Base-by-base conservation (phyloP, 2,329 filamentous ascomycete species). In the Aspergillus fumigatus region DNA sequence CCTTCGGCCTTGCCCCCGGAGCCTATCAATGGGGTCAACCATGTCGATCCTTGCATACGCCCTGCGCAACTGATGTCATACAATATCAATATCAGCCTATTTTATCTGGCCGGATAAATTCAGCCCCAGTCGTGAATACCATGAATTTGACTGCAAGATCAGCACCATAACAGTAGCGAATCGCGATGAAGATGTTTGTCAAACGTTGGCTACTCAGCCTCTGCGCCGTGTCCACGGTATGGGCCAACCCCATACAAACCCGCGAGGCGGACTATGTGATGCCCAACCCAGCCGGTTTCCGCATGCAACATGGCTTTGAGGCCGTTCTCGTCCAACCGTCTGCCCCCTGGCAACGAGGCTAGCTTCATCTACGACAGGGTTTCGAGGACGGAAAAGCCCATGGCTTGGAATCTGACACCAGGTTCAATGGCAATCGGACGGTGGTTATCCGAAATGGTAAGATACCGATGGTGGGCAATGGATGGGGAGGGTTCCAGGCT, bases 401-500 rank as follows among this genome's bases (percentile, higher is more conserved):
- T 52, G 72, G 68, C 3, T 68, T 72, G 67, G 63, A 48, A 19
- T 73, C 67, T 48, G 69, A 73, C 52, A 71, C 64, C 6, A 62
- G 61, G 0, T 67, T 66, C 38, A 73, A 68, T 48, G 73, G 71
- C 25, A 70, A 67, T 19, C 60, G 62, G 19, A 61, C 64, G 10
- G 61, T 66, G 3, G 62, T 65, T 4, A 61, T 75, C 7, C 67
- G 70, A 2, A 76, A 76, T 56, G 73, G 73, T 2, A 74, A 74
- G 41, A 73, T 65, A 4, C n/a, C n/a, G n/a, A 0, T 87, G 84
- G 84, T 87, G 83, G 82, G 87, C 85, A 0, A 85, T 84, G 0
- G 85, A 88, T 59, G 87, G 41, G 85, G 85, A 1, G 85, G 85
- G 0, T 88, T 88, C 63, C 84, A 87, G 61, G 83, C 59, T 0